Percentiles rank a stretch among this genome's conserved stretches.
Evolutionary conservation across 495 filamentous ascomycete genomes (phyloP).

Genomic region (Talaromyces thailandensis): DNA sequence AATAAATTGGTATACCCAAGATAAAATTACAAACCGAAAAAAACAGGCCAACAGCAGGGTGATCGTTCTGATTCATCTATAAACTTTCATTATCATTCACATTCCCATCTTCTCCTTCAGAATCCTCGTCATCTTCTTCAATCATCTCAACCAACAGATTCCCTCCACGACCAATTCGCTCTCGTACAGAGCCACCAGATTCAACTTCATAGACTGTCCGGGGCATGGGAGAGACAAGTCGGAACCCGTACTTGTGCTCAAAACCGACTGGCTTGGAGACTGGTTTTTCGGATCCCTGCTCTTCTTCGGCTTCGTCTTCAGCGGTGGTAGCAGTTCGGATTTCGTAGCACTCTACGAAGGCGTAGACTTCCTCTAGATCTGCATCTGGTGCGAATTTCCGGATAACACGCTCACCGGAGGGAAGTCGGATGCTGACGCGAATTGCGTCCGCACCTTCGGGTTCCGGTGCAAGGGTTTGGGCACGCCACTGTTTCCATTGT

Average conservation of each 20-base stretch:
- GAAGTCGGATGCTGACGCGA: conserved; percentile 75
- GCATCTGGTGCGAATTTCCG: conserved; percentile 58
- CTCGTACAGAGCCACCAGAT: conserved; percentile 51
- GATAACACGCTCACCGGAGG: conserved; percentile 61
- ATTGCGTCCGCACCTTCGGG: conserved; percentile 65
- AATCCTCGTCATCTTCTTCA: conserved; percentile 47
- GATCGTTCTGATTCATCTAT: neutral
- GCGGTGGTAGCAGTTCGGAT: conserved; percentile 30
- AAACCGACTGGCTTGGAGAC: conserved; percentile 54
- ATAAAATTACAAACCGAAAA: neutral
- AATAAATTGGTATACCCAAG: no score
- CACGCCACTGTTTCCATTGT: conserved; percentile 79
- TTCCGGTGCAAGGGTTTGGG: conserved; percentile 54
- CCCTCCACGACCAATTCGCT: conserved; percentile 71
- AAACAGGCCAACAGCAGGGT: neutral
- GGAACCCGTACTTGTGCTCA: conserved; percentile 71
- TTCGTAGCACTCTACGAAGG: conserved; percentile 90
- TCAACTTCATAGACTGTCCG: conserved; percentile 65
- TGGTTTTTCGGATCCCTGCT: conserved; percentile 9
- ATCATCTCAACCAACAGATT: conserved; percentile 80
- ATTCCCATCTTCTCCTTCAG: conserved; percentile 16
- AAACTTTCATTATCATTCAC: conserved; percentile 5
- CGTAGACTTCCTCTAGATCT: conserved; percentile 82
- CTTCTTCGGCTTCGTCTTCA: neutral
- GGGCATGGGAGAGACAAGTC: conserved; percentile 74